Conservation (phyloP, 371 early-diverging fungal genomes). For the Zychaea mexicana region DNA sequence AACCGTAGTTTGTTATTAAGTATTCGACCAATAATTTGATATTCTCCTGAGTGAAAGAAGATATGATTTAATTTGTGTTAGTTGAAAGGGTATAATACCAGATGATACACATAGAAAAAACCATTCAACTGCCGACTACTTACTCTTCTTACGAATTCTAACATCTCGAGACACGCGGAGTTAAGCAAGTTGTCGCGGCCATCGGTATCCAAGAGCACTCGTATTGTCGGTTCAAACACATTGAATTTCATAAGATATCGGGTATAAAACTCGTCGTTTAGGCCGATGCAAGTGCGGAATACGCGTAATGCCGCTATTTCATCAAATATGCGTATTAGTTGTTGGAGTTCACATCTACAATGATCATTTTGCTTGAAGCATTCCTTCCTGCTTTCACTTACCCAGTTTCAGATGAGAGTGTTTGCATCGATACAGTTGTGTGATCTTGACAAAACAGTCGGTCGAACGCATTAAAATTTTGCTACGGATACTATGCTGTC, state of each 20-base stretch:
- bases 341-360: too few species aligned
- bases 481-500: constrained; percentile 75
- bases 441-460: constrained; percentile 59
- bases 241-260: constrained; percentile 66
- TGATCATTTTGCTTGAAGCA: not conserved
- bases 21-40: constrained; percentile 71
- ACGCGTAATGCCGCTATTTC: constrained; percentile 75
- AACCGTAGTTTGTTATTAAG: constrained; percentile 65
- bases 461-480: constrained; percentile 74
- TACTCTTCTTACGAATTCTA: constrained; percentile 79
- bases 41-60: constrained; percentile 56
- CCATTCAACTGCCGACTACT: too few species aligned
- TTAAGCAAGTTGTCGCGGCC: constrained; percentile 80
- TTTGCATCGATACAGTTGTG: constrained; percentile 67
- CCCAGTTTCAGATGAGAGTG: constrained; percentile 74
- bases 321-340: not conserved
- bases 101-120: too few species aligned
- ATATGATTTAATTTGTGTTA: not conserved
- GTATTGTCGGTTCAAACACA: constrained; percentile 70
- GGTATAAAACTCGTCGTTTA: constrained; percentile 80
- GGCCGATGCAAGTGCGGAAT: constrained; percentile 73
- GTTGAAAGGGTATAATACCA: not conserved
- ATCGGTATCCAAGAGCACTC: constrained; percentile 63
- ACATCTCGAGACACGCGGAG: constrained; percentile 86
- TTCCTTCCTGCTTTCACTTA: constrained; percentile 44